Conservation (phyloP, 2,329 filamentous ascomycete genomes). For the Alternaria brassicae region DNA sequence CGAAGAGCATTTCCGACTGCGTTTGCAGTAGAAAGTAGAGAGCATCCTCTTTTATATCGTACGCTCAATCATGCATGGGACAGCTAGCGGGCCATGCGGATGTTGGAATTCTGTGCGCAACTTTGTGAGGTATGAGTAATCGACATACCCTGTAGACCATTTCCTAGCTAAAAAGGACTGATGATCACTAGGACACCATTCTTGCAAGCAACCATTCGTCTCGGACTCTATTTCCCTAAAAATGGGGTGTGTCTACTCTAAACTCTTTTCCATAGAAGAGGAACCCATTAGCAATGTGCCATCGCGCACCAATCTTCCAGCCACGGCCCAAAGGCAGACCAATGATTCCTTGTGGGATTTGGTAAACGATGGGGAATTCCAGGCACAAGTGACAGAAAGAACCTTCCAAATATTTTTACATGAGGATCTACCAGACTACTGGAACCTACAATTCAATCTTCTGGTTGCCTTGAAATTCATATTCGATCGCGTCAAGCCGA, state of each 20-base stretch:
- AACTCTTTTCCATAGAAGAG: not conserved
- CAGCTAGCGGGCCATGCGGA: not conserved
- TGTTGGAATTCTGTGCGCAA: not conserved
- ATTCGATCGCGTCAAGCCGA: conserved; percentile 3
- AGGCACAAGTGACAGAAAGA: conserved; percentile 6
- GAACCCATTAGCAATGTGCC: not conserved
- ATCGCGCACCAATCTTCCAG: not conserved
- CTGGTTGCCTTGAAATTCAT: conserved; percentile 7
- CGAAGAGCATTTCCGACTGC: not conserved
- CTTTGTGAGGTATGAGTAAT: not conserved
- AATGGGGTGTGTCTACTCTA: not conserved
- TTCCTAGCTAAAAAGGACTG: not conserved
- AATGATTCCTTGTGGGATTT: not conserved
- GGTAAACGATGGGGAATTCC: not conserved
- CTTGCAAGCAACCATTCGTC: not conserved
- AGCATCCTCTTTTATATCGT: not conserved
- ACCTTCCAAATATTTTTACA: conserved; percentile 2
- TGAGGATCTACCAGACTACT: not conserved
- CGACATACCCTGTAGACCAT: not conserved
- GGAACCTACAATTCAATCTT: conserved; percentile 4
- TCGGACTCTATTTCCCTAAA: not conserved
- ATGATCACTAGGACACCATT: not conserved
- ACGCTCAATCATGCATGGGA: not conserved
- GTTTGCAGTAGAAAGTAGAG: not conserved
- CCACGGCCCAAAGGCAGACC: not conserved